Conservation (phyloP, 176 grass and related monocot species). For the Themeda triandra region DNA sequence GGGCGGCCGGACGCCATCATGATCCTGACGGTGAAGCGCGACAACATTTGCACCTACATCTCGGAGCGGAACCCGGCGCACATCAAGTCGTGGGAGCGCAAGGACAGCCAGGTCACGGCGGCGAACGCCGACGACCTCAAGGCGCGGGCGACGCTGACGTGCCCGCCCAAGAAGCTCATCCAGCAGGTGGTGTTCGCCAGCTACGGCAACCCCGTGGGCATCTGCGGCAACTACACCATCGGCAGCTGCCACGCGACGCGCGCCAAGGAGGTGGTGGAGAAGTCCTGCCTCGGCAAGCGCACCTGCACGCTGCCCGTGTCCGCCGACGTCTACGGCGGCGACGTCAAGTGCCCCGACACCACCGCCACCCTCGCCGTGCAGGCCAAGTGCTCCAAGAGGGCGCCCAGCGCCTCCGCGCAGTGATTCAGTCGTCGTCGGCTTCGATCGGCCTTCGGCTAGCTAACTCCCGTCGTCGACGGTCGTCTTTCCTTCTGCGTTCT, state of each 20-base stretch:
- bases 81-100: constrained; percentile 48
- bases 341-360: constrained; percentile 65
- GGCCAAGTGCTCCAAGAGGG: constrained; percentile 81
- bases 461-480: not conserved
- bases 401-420: constrained; percentile 13
- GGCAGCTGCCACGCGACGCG: constrained; percentile 68
- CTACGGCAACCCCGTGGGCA: constrained; percentile 73
- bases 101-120: constrained; percentile 41
- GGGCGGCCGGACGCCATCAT: constrained; percentile 60
- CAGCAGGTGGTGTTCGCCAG: constrained; percentile 71
- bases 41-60: constrained; percentile 88
- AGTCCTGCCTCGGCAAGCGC: constrained; percentile 70
- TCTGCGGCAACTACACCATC: constrained; percentile 77
- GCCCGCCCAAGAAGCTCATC: constrained; percentile 66
- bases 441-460: not conserved
- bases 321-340: constrained; percentile 51
- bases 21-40: constrained; percentile 80
- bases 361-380: constrained; percentile 75
- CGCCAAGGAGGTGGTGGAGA: constrained; percentile 44
- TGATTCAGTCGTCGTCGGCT: constrained; percentile 1
- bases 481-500: not conserved
- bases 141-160: constrained; percentile 39
- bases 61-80: constrained; percentile 63
- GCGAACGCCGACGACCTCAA: constrained; percentile 25
- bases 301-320: constrained; percentile 48